phyloP scores from a whole-genome alignment of 2,329 filamentous ascomycete genomes.

The Aureobasidium subglaciale region DNA sequence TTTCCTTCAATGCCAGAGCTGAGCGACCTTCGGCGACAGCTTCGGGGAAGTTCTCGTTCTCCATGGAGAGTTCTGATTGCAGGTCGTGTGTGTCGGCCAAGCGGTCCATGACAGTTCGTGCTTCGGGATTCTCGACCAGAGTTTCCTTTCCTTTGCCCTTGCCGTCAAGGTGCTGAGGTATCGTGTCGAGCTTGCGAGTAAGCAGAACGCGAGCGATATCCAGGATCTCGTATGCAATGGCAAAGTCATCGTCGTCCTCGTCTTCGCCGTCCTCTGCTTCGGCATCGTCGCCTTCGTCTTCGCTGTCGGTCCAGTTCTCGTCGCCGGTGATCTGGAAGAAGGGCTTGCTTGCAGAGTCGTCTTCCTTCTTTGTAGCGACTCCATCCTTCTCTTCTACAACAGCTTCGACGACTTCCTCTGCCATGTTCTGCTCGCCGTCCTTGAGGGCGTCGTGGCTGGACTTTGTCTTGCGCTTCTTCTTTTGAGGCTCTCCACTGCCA shows the following conservation, averaged over 20 bases:
- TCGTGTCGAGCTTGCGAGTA: slow-evolving; percentile 47
- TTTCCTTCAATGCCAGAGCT: slow-evolving; percentile 69
- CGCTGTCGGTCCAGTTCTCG: slow-evolving; percentile 84
- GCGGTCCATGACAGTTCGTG: slow-evolving; percentile 67
- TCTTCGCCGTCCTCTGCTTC: slow-evolving; percentile 39
- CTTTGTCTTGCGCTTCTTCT: slow-evolving; percentile 27
- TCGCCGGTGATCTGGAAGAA: slow-evolving; percentile 91
- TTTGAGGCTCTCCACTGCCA: slow-evolving; percentile 46
- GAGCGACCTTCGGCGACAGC: slow-evolving; percentile 79
- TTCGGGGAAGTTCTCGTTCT: slow-evolving; percentile 85
- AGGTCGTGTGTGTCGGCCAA: slow-evolving; percentile 90
- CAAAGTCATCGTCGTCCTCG: slow-evolving; percentile 56
- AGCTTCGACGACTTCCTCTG: slow-evolving; percentile 35
- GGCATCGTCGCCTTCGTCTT: slow-evolving; percentile 48
- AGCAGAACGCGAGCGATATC: slow-evolving; percentile 56
- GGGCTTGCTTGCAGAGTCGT: slow-evolving; percentile 55
- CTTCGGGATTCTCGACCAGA: slow-evolving; percentile 28
- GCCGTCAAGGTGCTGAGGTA: slow-evolving; percentile 33
- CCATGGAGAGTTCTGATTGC: slow-evolving; percentile 91
- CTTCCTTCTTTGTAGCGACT: slow-evolving; percentile 30
- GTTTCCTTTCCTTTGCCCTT: slow-evolving; percentile 38
- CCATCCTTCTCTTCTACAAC: slow-evolving; percentile 41
- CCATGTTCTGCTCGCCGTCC: slow-evolving; percentile 32
- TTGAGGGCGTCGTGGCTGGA: slow-evolving; percentile 27
- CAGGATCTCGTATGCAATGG: slow-evolving; percentile 56